Evolutionary conservation across 371 early-diverging fungal genomes (phyloP).

Genomic region (Actinomortierella ambigua): DNA sequence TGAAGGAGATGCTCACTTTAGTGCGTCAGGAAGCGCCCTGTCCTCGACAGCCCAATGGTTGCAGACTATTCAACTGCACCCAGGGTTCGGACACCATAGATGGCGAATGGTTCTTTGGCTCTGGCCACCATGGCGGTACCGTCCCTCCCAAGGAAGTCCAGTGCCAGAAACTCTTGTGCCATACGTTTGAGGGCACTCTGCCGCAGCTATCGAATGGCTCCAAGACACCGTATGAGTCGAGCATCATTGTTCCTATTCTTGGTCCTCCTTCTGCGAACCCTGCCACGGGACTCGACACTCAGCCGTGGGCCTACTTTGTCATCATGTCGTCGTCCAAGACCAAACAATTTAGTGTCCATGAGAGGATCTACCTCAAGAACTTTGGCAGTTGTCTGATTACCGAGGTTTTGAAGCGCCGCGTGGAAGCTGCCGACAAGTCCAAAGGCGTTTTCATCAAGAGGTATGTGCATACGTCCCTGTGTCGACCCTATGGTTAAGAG

Average conservation of each 20-base stretch:
- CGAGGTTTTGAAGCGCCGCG: constrained; percentile 47
- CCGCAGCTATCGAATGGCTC: constrained; percentile 22
- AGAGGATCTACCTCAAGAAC: constrained; percentile 47
- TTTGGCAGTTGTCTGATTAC: constrained; percentile 50
- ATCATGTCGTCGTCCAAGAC: constrained; percentile 40
- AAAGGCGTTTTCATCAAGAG: constrained; percentile 48
- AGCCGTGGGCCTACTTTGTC: constrained; percentile 47
- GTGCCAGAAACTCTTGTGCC: constrained; percentile 21
- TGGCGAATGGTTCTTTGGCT: constrained; percentile 28
- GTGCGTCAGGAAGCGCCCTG: constrained; percentile 28
- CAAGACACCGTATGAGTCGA: constrained; percentile 27
- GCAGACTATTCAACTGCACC: constrained; percentile 12
- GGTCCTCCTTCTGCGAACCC: constrained; percentile 18
- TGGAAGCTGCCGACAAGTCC: constrained; percentile 49
- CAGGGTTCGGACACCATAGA: constrained; percentile 26
- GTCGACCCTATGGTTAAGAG: not conserved
- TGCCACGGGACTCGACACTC: constrained; percentile 8
- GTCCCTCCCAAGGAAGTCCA: constrained; percentile 13
- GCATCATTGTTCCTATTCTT: constrained; percentile 44
- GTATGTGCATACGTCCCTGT: constrained; percentile 17
- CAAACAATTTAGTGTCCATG: constrained; percentile 47
- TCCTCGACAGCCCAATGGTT: constrained; percentile 7
- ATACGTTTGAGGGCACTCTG: constrained; percentile 44
- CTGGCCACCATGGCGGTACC: not conserved
- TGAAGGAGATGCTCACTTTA: constrained; percentile 38